These are phyloP conservation scores for Stellera chamaejasme DNA, from an alignment of 345 rosid genomes.

Conservation along the genomic window DNA sequence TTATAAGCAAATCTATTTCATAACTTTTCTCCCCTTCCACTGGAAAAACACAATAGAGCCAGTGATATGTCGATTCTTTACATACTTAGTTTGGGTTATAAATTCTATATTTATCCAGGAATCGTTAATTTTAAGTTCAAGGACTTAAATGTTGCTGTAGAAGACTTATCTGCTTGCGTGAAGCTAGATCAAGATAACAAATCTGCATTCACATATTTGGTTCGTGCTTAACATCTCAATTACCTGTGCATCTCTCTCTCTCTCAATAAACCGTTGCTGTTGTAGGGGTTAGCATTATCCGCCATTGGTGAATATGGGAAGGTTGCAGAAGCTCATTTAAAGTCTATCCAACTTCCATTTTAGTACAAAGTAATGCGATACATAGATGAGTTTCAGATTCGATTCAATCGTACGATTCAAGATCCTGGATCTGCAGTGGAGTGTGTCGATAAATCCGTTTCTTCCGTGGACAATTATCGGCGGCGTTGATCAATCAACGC, in stretches of 20 bases:
- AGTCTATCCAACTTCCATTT: slow-evolving; percentile 75
- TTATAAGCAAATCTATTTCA: slow-evolving; percentile 8
- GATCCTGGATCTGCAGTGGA: too few species aligned
- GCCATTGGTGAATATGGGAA: slow-evolving; percentile 66
- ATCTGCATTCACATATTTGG: slow-evolving; percentile 90
- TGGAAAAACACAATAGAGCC: not conserved
- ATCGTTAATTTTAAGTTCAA: slow-evolving; percentile 87
- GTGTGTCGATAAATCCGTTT: too few species aligned
- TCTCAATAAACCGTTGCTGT: slow-evolving; percentile 10
- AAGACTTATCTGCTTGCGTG: slow-evolving; percentile 77
- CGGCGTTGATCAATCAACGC: too few species aligned
- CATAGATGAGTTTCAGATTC: too few species aligned
- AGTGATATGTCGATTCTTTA: too few species aligned
- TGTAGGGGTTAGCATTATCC: slow-evolving; percentile 70
- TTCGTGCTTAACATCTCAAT: slow-evolving; percentile 24
- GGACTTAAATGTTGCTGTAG: slow-evolving; percentile 80
- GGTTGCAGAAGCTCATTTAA: slow-evolving; percentile 84
- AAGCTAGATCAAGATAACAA: slow-evolving; percentile 75
- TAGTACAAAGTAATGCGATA: too few species aligned
- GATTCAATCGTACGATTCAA: too few species aligned
- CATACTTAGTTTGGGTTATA: too few species aligned
- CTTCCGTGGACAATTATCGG: too few species aligned
- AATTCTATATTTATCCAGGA: slow-evolving; percentile 48
- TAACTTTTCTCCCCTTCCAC: not conserved
- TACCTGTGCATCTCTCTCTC: slow-evolving; percentile 10